phyloP scores from a whole-genome alignment of 225 moss, liverwort and hornwort genomes.

The Polytrichum commune region DNA sequence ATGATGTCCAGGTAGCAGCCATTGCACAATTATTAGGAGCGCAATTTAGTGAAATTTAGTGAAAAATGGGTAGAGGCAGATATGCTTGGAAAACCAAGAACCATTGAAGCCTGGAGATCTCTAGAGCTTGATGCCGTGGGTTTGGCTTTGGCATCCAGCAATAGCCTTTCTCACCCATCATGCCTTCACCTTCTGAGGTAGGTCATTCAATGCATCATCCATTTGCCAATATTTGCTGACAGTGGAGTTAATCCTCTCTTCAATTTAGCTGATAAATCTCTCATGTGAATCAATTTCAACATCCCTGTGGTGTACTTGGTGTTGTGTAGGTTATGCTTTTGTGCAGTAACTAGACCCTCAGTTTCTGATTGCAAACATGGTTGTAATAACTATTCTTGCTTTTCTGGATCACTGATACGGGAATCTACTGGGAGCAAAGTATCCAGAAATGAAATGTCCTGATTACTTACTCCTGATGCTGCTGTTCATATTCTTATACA shows the following conservation, averaged over 20 bases:
- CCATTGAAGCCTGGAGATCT: constrained; percentile 46
- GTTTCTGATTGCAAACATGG: no score
- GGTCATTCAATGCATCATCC: not conserved
- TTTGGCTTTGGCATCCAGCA: constrained; percentile 53
- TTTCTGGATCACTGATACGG: constrained; percentile 28
- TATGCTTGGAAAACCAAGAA: constrained; percentile 13
- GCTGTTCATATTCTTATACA: constrained; percentile 46
- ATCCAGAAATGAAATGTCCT: constrained; percentile 22
- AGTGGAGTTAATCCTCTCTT: constrained; percentile 3
- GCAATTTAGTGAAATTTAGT: constrained; percentile 31
- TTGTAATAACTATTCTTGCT: no score
- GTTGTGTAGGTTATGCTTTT: no score
- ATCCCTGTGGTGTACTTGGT: no score
- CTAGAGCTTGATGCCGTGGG: constrained; percentile 60
- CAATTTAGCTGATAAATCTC: not conserved
- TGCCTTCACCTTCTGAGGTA: constrained; percentile 77
- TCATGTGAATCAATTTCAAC: no score
- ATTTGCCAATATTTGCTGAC: not conserved
- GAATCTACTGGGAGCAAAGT: constrained; percentile 57
- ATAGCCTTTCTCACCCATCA: constrained; percentile 50
- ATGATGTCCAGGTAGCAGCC: no score
- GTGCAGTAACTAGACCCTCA: no score
- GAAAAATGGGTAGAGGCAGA: constrained; percentile 32
- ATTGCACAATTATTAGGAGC: no score
- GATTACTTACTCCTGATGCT: constrained; percentile 58